Base-by-base conservation (phyloP, 2,329 filamentous ascomycete genomes). In the Arachnomyces sp. region DNA sequence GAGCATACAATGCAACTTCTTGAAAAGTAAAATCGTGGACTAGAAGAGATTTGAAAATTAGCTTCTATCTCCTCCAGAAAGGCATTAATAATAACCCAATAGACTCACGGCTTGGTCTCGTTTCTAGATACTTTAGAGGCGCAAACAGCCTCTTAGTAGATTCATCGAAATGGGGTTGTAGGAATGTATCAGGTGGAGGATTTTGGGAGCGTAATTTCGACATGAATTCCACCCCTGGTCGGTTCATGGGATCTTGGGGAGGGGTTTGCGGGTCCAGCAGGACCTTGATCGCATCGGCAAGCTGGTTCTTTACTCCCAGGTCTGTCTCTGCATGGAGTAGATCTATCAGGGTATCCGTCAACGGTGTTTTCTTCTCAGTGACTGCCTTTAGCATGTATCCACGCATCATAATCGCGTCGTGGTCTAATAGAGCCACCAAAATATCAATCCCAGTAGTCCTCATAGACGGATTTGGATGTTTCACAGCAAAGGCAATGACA, bases 391-490 rank as follows among this genome's bases (percentile, higher is more conserved):
- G 90, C 52, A 96, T 89, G 40, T 90, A 93, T 50, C 84, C 81
- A 36, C 92, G 84, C 58, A 98, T 90, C 83, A 95, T 88, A 52
- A 88, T 78, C 2, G 90, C 84, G 54, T 98, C 92, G 57, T 96
- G 89, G 54, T 98, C 92, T 52, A 98, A 92, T 64, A 96, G 81
- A 4, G 88, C 86, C 6, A 95, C 86, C 36, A 98, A 67, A 28
- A 96, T 88, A 52, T 98, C 92, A 2, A 89, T 95, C 8, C 89
- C 92, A 4, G 89, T 93, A 2, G 95, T 87, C 45, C 92, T 78
- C 39, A 95, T 85, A 0, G 82, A 75, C 9, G 92, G 84, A 53
- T 95, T 89, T 33, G 75, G 74, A 54, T 94, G 88, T 44, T 85
- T 82, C 37, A 98, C 74, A 11, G 92, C 89, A 62, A 88, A 96